These are phyloP conservation scores for Phyllosticta citribraziliensis DNA, from an alignment of 2,329 filamentous ascomycete species.

Conservation along the genomic window DNA sequence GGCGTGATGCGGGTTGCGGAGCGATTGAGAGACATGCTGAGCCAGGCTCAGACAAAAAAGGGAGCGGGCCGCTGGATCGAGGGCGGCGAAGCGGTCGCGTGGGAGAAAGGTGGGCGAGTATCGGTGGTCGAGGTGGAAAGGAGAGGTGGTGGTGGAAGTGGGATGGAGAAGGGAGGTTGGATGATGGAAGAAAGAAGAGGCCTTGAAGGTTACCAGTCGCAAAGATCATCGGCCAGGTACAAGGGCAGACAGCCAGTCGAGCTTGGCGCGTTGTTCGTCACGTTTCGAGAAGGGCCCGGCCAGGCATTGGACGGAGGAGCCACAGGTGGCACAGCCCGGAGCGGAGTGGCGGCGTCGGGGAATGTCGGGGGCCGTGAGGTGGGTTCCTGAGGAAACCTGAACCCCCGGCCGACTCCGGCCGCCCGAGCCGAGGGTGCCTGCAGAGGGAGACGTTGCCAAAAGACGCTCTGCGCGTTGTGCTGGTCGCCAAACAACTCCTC, in stretches of 20 bases:
- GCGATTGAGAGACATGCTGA: slow-evolving; percentile 36
- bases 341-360: neutral
- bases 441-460: too few relatives aligned
- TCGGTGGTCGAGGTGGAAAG: neutral
- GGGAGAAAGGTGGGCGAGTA: neutral
- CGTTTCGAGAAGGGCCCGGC: neutral
- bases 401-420: too few relatives aligned
- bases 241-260: neutral
- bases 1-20: slow-evolving; percentile 36
- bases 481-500: too few relatives aligned
- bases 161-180: neutral
- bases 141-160: neutral
- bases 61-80: neutral
- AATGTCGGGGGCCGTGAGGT: neutral
- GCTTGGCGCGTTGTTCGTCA: slow-evolving; percentile 6
- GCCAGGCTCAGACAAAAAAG: slow-evolving; percentile 4
- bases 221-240: slow-evolving; percentile 4
- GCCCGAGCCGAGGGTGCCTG: too few relatives aligned
- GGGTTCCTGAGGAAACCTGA: neutral
- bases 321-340: neutral
- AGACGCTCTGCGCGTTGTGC: too few relatives aligned
- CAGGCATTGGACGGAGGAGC: neutral
- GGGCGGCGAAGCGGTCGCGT: neutral
- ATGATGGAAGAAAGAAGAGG: neutral
- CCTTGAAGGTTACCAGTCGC: slow-evolving; percentile 3